Conservation (phyloP, 2,329 filamentous ascomycete genomes). For the Nigrograna mackinnonii region DNA sequence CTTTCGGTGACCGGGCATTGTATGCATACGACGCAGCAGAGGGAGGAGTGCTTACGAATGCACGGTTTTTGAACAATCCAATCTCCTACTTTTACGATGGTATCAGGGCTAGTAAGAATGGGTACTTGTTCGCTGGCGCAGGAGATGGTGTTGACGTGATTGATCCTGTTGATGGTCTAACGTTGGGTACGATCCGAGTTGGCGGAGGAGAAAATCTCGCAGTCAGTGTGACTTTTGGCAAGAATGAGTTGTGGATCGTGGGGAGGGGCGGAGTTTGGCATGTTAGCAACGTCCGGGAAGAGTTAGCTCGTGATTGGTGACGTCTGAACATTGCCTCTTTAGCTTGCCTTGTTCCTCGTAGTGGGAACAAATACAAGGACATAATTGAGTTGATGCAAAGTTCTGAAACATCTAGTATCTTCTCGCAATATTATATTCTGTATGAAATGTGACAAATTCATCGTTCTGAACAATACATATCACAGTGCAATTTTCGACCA, state of each 20-base stretch:
- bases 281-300: slow-evolving; percentile 6
- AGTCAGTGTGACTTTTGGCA: slow-evolving; percentile 10
- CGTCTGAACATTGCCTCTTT: not conserved
- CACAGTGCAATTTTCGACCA: too few species aligned
- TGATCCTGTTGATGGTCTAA: slow-evolving; percentile 11
- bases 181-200: slow-evolving; percentile 12
- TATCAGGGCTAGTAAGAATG: slow-evolving; percentile 8
- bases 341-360: too few species aligned
- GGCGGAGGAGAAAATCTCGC: slow-evolving; percentile 14
- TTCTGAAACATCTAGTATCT: too few species aligned
- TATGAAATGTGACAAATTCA: too few species aligned
- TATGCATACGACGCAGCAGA: slow-evolving; percentile 10
- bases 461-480: too few species aligned
- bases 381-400: too few species aligned
- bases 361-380: too few species aligned
- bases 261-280: slow-evolving; percentile 13
- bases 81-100: slow-evolving; percentile 14
- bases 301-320: slow-evolving; percentile 3
- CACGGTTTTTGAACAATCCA: slow-evolving; percentile 13
- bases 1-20: slow-evolving; percentile 9
- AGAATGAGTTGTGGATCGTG: slow-evolving; percentile 13
- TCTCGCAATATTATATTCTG: too few species aligned
- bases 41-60: slow-evolving; percentile 9
- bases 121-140: slow-evolving; percentile 12
- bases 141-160: slow-evolving; percentile 17